A percentile compares a stretch with the other conserved stretches of the same genome.
Evolutionary conservation across 2,329 filamentous ascomycete genomes (phyloP).

Genomic region (Pseudogymnoascus sp.): DNA sequence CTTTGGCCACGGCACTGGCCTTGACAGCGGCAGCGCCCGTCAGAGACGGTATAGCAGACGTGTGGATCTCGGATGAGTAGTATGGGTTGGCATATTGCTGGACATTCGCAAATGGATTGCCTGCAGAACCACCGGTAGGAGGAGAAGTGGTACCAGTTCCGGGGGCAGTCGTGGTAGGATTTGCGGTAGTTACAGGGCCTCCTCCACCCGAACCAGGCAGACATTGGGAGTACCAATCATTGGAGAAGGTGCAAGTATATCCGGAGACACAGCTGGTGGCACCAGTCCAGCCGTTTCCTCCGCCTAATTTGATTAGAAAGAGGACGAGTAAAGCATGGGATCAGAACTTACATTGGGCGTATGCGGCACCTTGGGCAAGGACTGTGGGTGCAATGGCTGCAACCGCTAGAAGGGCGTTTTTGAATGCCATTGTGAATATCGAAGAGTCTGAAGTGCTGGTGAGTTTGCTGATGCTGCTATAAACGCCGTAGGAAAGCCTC

Average conservation of each 20-base stretch:
- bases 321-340: not conserved
- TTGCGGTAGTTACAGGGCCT: not conserved
- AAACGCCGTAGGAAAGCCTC: not conserved
- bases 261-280: constrained; percentile 25
- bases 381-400: constrained; percentile 26
- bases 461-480: not conserved
- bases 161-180: constrained; percentile 17
- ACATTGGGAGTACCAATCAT: constrained; percentile 26
- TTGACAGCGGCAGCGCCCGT: constrained; percentile 46
- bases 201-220: constrained; percentile 19
- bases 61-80: constrained; percentile 45
- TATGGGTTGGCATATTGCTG: constrained; percentile 44
- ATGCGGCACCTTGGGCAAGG: constrained; percentile 22
- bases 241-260: constrained; percentile 21
- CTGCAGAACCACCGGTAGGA: constrained; percentile 25
- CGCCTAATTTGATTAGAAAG: constrained; percentile 20
- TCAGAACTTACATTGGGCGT: constrained; percentile 24
- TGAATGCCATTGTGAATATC: constrained; percentile 22
- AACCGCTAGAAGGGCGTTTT: constrained; percentile 24
- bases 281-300: constrained; percentile 23
- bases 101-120: constrained; percentile 44
- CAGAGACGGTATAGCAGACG: constrained; percentile 53
- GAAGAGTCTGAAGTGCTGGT: constrained; percentile 11
- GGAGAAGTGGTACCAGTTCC: constrained; percentile 15
- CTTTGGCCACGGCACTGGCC: constrained; percentile 40